Evolutionary conservation across 2,329 filamentous ascomycete species (phyloP).

Genomic region (Penicillium expansum): DNA sequence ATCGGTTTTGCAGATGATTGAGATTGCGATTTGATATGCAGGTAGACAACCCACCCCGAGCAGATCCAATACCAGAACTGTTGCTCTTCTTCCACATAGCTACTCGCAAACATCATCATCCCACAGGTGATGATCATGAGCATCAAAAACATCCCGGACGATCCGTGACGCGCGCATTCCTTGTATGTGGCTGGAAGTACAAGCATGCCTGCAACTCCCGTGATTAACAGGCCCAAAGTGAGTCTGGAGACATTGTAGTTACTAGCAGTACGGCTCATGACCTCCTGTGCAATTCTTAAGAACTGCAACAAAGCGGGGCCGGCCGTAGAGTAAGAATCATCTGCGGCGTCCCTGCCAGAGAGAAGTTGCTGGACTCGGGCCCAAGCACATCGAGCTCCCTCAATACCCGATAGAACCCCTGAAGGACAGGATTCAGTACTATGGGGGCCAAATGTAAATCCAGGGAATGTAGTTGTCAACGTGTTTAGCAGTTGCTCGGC

Average conservation of each 20-base stretch:
- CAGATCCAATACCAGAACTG: conserved; percentile 97
- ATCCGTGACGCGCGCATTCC: conserved; percentile 28
- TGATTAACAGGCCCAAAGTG: conserved; percentile 35
- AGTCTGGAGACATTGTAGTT: conserved; percentile 72
- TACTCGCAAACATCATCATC: conserved; percentile 95
- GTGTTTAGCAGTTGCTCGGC: conserved; percentile 76
- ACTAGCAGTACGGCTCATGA: conserved; percentile 87
- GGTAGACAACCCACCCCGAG: conserved; percentile 46
- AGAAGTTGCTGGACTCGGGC: conserved; percentile 35
- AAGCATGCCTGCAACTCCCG: conserved; percentile 44
- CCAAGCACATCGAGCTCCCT: conserved; percentile 70
- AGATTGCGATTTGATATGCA: conserved; percentile 43
- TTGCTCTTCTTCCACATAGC: conserved; percentile 97
- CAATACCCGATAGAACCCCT: conserved; percentile 39
- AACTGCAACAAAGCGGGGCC: conserved; percentile 51
- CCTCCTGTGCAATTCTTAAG: conserved; percentile 67
- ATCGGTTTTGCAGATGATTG: neutral
- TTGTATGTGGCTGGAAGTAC: conserved; percentile 33
- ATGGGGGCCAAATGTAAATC: conserved; percentile 48
- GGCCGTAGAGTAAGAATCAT: conserved; percentile 15
- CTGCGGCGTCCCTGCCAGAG: conserved; percentile 4
- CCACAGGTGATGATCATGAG: conserved; percentile 64
- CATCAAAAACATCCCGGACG: conserved; percentile 42
- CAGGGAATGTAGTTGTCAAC: conserved; percentile 68
- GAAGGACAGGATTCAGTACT: conserved; percentile 23